Evolutionary conservation across 2,329 filamentous ascomycete genomes (phyloP), one percentile per base, ranked within the genome.

Genomic region (Teratosphaeria gauchensis): DNA sequence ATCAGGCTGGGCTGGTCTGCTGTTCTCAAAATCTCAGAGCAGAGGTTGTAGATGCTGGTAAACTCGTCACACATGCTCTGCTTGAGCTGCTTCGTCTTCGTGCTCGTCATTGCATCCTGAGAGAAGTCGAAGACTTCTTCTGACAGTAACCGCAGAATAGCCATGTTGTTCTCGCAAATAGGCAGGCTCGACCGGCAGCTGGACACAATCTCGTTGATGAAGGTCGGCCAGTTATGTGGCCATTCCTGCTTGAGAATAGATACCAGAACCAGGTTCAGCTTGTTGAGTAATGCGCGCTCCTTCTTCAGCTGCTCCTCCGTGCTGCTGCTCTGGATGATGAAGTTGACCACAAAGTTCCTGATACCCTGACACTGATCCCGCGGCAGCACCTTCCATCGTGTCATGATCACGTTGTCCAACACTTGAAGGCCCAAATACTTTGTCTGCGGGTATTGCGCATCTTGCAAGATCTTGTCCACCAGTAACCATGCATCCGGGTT

Each of bases 161-260:
- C 91, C 94, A 99, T 99, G 81, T 99, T 99, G 80, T 99, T 99
- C 78, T 99, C 94, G 83, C 95, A 99, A 68, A 99, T 95, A 42
- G 92, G 94, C 57, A 99, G 80, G 75, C 89, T 96, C 66, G 90
- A 92, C 73, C 95, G 92, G 77, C 92, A 97, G 58, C 94, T 92
- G 24, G 90, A 88, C 68, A 99, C 91, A 75, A 99, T 99, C 79
- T 99, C 94, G 80, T 97, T 97, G 82, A 99, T 97, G 76, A 99
- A 99, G 21, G 91, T 96, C 11, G 95, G 94, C 94, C 95, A 99
- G 80, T 99, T 95, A 77, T 97, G 92, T 59, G 94, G 94, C 94
- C 94, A 99, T 77, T 99, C 94, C 77, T 99, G 94, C 82, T 99
- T 99, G 71, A 99, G 80, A 63, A 99, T 92, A 59, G 92, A 96